Evolutionary conservation across 495 filamentous ascomycete species (phyloP).

Genomic region (Cudoniella acicularis): DNA sequence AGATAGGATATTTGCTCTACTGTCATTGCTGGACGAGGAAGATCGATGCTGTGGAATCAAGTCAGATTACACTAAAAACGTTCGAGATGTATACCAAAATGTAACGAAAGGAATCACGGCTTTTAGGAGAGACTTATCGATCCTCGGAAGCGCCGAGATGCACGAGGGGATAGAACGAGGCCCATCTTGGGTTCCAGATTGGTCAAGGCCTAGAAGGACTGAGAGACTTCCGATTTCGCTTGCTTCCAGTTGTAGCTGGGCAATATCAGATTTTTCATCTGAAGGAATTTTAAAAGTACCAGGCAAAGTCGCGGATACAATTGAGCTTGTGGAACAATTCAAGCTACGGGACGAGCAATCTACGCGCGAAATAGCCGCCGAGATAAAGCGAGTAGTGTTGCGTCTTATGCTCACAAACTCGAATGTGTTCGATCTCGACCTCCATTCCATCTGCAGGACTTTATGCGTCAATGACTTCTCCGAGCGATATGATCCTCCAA

Average conservation of each 20-base stretch:
- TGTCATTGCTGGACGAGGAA: neutral
- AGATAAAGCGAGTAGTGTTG: neutral
- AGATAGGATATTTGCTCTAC: conserved; percentile 1
- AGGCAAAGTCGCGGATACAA: neutral
- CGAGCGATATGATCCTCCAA: neutral
- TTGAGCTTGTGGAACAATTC: neutral
- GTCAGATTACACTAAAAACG: conserved; percentile 6
- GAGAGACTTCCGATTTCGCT: neutral
- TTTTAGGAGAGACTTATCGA: neutral
- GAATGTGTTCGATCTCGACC: neutral
- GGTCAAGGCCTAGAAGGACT: neutral
- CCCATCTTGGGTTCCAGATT: conserved; percentile 14
- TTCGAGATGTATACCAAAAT: neutral
- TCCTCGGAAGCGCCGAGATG: neutral
- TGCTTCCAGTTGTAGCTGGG: neutral
- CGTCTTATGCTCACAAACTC: neutral
- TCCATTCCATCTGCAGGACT: neutral
- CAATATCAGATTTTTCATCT: neutral
- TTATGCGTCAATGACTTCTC: neutral
- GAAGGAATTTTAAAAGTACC: neutral
- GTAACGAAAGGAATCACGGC: no score
- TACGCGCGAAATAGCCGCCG: neutral
- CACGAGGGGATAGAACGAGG: neutral
- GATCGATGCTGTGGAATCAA: neutral
- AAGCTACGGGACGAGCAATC: neutral